Base-by-base conservation (phyloP, 2,329 filamentous ascomycete genomes). In the Pezicula carpinea region DNA sequence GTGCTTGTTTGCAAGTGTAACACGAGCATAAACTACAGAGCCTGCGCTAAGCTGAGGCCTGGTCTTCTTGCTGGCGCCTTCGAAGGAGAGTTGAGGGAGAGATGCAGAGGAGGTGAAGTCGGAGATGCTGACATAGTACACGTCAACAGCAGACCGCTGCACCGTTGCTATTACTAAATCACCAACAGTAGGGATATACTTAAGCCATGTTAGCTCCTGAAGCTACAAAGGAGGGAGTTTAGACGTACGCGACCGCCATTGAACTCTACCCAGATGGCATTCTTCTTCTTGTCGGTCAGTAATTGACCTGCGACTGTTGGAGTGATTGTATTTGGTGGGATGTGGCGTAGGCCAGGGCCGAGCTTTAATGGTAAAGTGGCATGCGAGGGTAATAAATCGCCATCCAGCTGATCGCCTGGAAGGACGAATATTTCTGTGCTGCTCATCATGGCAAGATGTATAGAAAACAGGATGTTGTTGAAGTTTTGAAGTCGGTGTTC, bases 111-210 rank as follows among this genome's bases (percentile, higher is more conserved):
- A 62, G 4, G 78, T 77, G 62, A 82, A 77, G 46, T 82, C 75
- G 22, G 88, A 85, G 44, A 97, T 75, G 56, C 77, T 75, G 65
- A 90, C 90, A 66, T 87, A 83, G 75, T 88, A 96, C 64, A 80
- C 78, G 58, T 97, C 93, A 48, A 76, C 74, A 43, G 82, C 78
- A 46, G 82, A 84, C 65, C 85, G 87, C 61, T 87, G 81, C 57
- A 97, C 76, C 54, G 88, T 90, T 49, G 89, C 91, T 62, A 99
- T 88, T 55, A 97, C 83, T 40, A 95, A 80, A 66, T 99, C 93
- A 62, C 85, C 85, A n/a, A 78, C 72, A 15, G 82, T 77, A 11
- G 93, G 89, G 31, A 82, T 74, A 63, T 97, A 99, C 80, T 93
- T 69, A 57, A 10, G 21, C 11, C 38, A n/a, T 44, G 23, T 51